Conservation (phyloP, 148 eudicot genomes). For the Arctostaphylos glauca region DNA sequence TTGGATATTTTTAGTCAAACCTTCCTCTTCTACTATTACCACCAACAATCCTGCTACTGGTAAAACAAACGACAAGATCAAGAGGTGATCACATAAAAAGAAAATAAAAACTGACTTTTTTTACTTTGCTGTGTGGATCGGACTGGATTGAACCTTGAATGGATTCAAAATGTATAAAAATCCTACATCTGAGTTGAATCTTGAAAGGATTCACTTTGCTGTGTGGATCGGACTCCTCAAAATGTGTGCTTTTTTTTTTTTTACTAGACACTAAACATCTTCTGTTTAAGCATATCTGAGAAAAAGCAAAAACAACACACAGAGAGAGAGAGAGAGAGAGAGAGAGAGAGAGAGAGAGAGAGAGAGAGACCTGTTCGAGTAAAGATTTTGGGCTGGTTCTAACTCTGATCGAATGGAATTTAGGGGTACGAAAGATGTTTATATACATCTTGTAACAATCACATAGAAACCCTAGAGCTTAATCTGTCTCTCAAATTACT, state of each 20-base stretch:
- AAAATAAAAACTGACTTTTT: neutral
- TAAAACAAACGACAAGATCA: neutral
- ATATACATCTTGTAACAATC: neutral
- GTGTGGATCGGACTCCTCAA: conserved; percentile 4
- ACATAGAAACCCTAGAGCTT: neutral
- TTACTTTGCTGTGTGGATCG: no score
- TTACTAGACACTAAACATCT: no score
- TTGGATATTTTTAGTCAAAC: neutral
- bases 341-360: neutral
- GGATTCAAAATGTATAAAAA: neutral
- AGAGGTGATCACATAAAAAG: neutral
- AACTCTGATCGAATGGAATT: neutral
- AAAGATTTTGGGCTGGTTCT: neutral
- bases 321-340: neutral
- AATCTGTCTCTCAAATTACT: neutral
- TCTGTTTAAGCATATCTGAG: no score
- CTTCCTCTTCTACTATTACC: neutral
- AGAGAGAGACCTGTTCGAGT: neutral
- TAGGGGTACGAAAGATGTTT: neutral
- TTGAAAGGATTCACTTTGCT: neutral
- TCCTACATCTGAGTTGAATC: neutral
- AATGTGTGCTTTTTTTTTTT: neutral
- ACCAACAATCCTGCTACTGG: neutral
- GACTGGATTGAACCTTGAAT: no score
- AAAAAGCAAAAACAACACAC: neutral